Evolutionary conservation across 176 grass and related monocot genomes (phyloP).

Genomic region (Avena sativa): DNA sequence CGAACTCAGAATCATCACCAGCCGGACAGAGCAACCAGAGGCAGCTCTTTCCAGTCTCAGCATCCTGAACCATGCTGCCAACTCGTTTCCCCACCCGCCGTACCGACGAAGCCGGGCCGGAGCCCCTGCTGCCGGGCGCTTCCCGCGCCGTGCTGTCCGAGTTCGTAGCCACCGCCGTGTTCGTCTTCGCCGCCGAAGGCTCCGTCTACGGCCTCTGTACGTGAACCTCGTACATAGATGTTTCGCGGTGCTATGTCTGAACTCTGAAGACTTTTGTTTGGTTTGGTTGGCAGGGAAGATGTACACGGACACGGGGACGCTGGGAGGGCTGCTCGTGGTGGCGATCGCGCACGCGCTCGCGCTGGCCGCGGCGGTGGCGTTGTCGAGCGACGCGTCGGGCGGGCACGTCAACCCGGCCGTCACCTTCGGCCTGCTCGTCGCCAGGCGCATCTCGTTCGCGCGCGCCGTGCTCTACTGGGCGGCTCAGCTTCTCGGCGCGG

Average conservation of each 20-base stretch:
- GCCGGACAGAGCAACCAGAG: neutral
- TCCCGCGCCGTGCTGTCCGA: constrained; percentile 72
- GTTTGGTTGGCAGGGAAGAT: constrained; percentile 64
- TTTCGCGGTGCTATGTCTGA: neutral
- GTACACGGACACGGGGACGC: constrained; percentile 61
- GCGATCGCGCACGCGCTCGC: constrained; percentile 78
- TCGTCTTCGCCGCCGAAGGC: constrained; percentile 88
- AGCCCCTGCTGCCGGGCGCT: constrained; percentile 51
- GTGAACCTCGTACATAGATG: neutral
- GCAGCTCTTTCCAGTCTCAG: neutral
- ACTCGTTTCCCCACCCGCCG: neutral
- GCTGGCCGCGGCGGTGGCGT: constrained; percentile 59
- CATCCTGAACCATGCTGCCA: constrained; percentile 53
- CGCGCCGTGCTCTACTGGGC: constrained; percentile 73
- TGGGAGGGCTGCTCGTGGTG: constrained; percentile 64
- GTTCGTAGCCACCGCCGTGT: constrained; percentile 81
- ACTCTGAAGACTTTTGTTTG: neutral
- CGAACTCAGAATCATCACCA: neutral
- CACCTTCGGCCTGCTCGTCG: constrained; percentile 80
- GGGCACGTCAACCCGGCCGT: constrained; percentile 88
- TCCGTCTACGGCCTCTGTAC: constrained; percentile 77
- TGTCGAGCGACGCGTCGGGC: constrained; percentile 51
- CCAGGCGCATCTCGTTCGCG: constrained; percentile 72
- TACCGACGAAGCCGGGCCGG: constrained; percentile 12
- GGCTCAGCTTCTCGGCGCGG: constrained; percentile 83